Percentiles rank a stretch among this genome's conserved stretches.
Conservation (phyloP, 2,329 filamentous ascomycete genomes). For the Cladosporium sp. region DNA sequence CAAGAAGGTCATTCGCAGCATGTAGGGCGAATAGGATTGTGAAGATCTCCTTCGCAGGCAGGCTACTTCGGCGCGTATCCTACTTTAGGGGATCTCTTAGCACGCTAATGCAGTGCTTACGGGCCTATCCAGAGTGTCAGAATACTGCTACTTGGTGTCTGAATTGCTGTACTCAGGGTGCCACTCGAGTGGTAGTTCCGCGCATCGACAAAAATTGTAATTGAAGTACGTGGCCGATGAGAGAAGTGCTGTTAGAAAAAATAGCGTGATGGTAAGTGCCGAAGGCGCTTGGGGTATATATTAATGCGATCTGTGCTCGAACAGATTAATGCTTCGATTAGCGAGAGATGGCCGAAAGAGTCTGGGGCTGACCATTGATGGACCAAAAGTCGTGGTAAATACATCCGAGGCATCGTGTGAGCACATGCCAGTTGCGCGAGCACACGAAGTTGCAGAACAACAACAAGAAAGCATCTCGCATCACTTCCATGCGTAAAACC, state of each 20-base stretch:
- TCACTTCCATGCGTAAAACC: neutral
- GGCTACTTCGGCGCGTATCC: neutral
- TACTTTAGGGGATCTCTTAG: neutral
- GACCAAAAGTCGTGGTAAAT: neutral
- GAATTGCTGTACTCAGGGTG: neutral
- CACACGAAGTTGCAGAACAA: neutral
- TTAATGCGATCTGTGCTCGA: neutral
- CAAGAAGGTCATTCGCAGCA: neutral
- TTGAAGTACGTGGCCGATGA: neutral
- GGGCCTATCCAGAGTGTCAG: neutral
- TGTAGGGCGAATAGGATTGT: neutral
- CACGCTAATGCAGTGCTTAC: neutral
- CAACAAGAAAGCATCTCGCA: neutral
- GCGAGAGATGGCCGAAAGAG: neutral
- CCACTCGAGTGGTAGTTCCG: neutral
- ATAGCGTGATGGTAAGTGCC: neutral
- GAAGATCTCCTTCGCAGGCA: neutral
- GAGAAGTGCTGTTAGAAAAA: neutral
- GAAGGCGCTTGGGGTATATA: neutral
- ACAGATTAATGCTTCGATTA: neutral
- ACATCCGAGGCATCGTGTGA: neutral
- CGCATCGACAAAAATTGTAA: neutral
- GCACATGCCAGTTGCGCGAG: neutral
- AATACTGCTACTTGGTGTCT: neutral
- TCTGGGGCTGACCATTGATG: neutral